These are phyloP conservation scores for Alternaria atra DNA, from an alignment of 2,329 filamentous ascomycete genomes.

Conservation along the genomic window DNA sequence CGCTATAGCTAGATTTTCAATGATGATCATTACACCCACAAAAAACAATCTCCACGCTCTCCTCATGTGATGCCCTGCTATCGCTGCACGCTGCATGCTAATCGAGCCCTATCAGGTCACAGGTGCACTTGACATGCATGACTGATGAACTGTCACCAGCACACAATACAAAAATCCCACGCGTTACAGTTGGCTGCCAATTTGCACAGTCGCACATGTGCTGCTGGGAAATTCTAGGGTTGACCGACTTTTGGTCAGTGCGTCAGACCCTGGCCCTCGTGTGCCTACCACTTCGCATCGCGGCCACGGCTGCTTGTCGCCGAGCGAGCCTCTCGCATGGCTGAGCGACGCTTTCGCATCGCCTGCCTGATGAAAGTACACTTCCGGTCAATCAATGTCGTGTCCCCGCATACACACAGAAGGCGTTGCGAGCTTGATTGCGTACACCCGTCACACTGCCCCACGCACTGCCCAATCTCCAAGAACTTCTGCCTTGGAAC, in stretches of 20 bases:
- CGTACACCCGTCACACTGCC: slow-evolving; percentile 8
- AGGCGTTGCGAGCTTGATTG: slow-evolving; percentile 12
- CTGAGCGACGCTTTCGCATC: slow-evolving; percentile 24
- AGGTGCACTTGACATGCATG: slow-evolving; percentile 12
- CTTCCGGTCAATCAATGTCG: slow-evolving; percentile 24
- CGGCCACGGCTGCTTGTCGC: slow-evolving; percentile 9
- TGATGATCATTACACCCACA: slow-evolving; percentile 27
- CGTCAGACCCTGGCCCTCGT: slow-evolving; percentile 19
- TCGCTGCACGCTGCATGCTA: slow-evolving; percentile 27
- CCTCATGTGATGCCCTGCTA: slow-evolving; percentile 30
- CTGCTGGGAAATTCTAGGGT: slow-evolving; percentile 10
- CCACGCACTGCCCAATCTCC: slow-evolving; percentile 14
- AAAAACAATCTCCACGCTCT: slow-evolving; percentile 16
- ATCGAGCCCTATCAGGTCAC: slow-evolving; percentile 22
- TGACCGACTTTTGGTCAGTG: slow-evolving; percentile 34
- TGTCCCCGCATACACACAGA: slow-evolving; percentile 16
- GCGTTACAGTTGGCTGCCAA: slow-evolving; percentile 3
- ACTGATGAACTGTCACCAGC: background rate
- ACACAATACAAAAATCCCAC: slow-evolving; percentile 4
- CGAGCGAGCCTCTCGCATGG: slow-evolving; percentile 14
- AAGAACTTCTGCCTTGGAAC: slow-evolving; percentile 17
- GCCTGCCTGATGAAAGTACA: slow-evolving; percentile 20
- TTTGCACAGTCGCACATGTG: slow-evolving; percentile 12
- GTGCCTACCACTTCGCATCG: slow-evolving; percentile 14
- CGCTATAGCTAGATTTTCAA: slow-evolving; percentile 35